Percentiles rank a stretch among this genome's conserved stretches.
Conservation (phyloP, 1,284 basidiomycete genomes). For the Fereydounia khargensis region DNA sequence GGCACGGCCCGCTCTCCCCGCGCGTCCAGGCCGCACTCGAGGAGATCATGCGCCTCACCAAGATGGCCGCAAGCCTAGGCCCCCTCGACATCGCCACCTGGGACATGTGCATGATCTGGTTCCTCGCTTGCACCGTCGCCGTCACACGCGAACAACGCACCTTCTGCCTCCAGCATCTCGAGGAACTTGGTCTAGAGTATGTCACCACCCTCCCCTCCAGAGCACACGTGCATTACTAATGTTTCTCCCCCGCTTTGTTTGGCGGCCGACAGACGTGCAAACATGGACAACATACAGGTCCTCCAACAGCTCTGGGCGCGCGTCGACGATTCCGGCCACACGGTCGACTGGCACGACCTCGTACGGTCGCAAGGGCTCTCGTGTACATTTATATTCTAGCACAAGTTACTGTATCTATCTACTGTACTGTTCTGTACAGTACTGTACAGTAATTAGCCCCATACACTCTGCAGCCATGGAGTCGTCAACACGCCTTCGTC, state of each 20-base stretch:
- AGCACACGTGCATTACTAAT: not conserved
- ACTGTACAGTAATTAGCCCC: too few species aligned
- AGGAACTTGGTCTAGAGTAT: constrained; percentile 26
- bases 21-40: constrained; percentile 30
- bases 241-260: not conserved
- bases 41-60: constrained; percentile 30
- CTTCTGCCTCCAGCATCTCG: constrained; percentile 31
- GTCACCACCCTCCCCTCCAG: too few species aligned
- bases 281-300: constrained; percentile 34
- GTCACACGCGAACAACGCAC: constrained; percentile 16
- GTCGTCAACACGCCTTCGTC: too few species aligned
- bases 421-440: too few species aligned
- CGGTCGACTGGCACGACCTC: constrained; percentile 36
- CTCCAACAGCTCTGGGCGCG: constrained; percentile 25
- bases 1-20: constrained; percentile 22
- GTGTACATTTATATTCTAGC: too few species aligned
- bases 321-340: constrained; percentile 26
- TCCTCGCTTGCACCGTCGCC: constrained; percentile 29
- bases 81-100: constrained; percentile 29
- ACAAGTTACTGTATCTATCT: too few species aligned
- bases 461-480: too few species aligned
- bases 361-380: too few species aligned
- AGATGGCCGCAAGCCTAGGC: too few species aligned
- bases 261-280: constrained; percentile 3
- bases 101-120: constrained; percentile 46